Evolutionary conservation across 2,329 filamentous ascomycete species (phyloP).

Genomic region (Anthostomella pinea): DNA sequence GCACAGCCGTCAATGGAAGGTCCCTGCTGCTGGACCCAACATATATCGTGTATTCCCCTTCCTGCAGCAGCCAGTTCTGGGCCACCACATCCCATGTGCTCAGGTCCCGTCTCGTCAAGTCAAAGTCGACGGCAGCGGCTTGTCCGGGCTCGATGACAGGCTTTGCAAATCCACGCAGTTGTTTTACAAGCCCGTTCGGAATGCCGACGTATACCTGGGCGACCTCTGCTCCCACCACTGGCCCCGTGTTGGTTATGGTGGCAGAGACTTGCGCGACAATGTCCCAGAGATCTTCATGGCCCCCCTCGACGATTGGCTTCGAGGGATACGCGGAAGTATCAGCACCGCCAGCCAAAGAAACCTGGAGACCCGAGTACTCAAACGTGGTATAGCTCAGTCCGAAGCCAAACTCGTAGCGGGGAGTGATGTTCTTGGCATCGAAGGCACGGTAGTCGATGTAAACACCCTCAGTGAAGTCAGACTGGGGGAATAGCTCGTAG

Average conservation of each 20-base stretch:
- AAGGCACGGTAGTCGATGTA: constrained; percentile 67
- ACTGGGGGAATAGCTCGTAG: constrained; percentile 29
- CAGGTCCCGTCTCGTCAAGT: constrained; percentile 58
- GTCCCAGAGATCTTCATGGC: constrained; percentile 47
- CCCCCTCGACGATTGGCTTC: constrained; percentile 40
- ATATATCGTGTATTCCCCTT: constrained; percentile 39
- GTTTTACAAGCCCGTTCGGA: constrained; percentile 40
- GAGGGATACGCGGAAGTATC: constrained; percentile 36
- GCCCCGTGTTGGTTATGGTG: constrained; percentile 64
- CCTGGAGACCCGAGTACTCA: constrained; percentile 46
- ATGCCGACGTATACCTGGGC: constrained; percentile 58
- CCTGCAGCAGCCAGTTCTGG: constrained; percentile 60
- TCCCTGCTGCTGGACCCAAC: too few relatives aligned
- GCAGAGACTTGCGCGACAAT: constrained; percentile 50
- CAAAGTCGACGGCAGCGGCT: constrained; percentile 48
- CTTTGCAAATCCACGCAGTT: constrained; percentile 63
- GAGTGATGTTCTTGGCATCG: constrained; percentile 52
- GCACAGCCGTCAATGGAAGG: too few relatives aligned
- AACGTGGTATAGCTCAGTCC: constrained; percentile 69
- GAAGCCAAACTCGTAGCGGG: constrained; percentile 64
- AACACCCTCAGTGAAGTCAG: constrained; percentile 54
- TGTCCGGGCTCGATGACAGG: constrained; percentile 47
- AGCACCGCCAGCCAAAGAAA: constrained; percentile 12
- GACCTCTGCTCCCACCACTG: constrained; percentile 60
- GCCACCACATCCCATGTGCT: constrained; percentile 60